Evolutionary conservation across 805 yeast genomes (phyloP).

Genomic region (Millerozyma acaciae): DNA sequence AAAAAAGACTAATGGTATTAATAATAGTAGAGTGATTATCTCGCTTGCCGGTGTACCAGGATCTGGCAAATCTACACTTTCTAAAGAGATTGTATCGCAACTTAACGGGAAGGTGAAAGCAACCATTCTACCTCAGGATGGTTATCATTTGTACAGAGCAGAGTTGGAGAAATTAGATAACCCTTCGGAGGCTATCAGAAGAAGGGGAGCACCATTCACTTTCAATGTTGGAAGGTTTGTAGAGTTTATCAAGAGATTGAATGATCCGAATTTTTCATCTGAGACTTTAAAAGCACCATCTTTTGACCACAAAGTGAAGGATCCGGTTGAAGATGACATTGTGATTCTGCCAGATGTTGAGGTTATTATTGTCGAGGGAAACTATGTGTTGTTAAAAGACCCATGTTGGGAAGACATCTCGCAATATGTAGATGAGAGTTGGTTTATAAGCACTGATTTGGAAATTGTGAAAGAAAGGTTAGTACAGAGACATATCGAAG

Average conservation of each 20-base stretch:
- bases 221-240: slow-evolving; percentile 56
- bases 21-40: slow-evolving; percentile 43
- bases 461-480: slow-evolving; percentile 52
- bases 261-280: slow-evolving; percentile 7
- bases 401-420: slow-evolving; percentile 57
- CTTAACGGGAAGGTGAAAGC: slow-evolving; percentile 16
- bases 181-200: slow-evolving; percentile 50
- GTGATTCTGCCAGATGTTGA: slow-evolving; percentile 42
- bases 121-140: slow-evolving; percentile 36
- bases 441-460: slow-evolving; percentile 49
- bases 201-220: slow-evolving; percentile 85
- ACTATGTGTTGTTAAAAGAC: slow-evolving; percentile 58
- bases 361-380: slow-evolving; percentile 71
- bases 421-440: slow-evolving; percentile 37
- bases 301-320: slow-evolving; percentile 71
- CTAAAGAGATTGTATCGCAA: slow-evolving; percentile 38
- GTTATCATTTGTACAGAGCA: slow-evolving; percentile 32
- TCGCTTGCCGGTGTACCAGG: slow-evolving; percentile 79
- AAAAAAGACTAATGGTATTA: not conserved
- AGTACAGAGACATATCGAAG: slow-evolving; percentile 58
- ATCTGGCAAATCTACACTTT: slow-evolving; percentile 75
- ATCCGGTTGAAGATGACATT: slow-evolving; percentile 60
- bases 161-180: slow-evolving; percentile 43
- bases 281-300: slow-evolving; percentile 55
- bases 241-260: slow-evolving; percentile 17